A percentile compares a stretch with the other conserved stretches of the same genome.
phyloP scores from a whole-genome alignment of 2,329 filamentous ascomycete species.

The Thermoascus crustaceus region DNA sequence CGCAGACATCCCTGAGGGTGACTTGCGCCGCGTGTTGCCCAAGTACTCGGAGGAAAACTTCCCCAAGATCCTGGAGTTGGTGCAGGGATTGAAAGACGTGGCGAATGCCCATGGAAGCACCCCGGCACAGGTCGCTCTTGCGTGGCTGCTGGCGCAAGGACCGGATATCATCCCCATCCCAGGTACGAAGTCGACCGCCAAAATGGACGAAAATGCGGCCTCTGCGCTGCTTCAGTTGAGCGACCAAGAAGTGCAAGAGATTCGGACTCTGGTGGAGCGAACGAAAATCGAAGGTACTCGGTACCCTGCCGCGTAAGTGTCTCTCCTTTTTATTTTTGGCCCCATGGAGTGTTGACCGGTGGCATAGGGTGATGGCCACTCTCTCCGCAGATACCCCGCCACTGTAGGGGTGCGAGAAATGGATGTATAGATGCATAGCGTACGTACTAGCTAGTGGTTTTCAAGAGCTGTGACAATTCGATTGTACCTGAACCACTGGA shows the following conservation, averaged over 20 bases:
- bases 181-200: conserved; percentile 16
- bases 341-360: conserved; percentile 1
- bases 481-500: too few relatives aligned
- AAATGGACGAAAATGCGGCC: conserved; percentile 8
- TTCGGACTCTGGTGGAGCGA: conserved; percentile 12
- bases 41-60: not conserved
- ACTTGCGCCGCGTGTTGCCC: not conserved
- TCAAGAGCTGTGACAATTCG: too few relatives aligned
- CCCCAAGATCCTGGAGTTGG: not conserved
- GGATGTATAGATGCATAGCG: too few relatives aligned
- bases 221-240: conserved; percentile 9
- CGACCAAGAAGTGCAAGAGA: conserved; percentile 13
- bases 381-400: too few relatives aligned
- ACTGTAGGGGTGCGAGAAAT: too few relatives aligned
- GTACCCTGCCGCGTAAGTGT: conserved; percentile 13
- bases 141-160: conserved; percentile 56
- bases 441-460: too few relatives aligned
- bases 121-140: conserved; percentile 51
- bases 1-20: not conserved
- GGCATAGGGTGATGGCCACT: too few relatives aligned
- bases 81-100: conserved; percentile 33
- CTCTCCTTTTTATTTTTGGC: not conserved
- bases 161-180: conserved; percentile 22
- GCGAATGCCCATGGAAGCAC: conserved; percentile 50
- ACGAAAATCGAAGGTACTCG: conserved; percentile 12